Percentiles rank a stretch among this genome's conserved stretches.
phyloP scores from a whole-genome alignment of 2,329 filamentous ascomycete genomes.

The Ambrosiella xylebori region DNA sequence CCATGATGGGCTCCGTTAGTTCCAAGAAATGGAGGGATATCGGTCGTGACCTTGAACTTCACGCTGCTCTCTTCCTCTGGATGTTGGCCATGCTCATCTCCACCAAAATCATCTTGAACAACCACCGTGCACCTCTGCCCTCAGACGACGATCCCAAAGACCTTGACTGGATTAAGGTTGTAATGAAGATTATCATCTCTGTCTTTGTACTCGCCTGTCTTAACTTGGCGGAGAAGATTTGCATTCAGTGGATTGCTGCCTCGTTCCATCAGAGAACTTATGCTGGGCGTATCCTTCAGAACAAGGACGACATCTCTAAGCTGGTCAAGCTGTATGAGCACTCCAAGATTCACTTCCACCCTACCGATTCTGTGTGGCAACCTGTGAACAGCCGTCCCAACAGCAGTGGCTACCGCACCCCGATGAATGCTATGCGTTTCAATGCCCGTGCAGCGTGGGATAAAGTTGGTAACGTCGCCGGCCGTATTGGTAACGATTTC shows the following conservation, averaged over 20 bases:
- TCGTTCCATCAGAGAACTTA: constrained; percentile 88
- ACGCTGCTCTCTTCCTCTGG: constrained; percentile 80
- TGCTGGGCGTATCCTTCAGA: constrained; percentile 73
- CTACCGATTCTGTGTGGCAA: constrained; percentile 33
- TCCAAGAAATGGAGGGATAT: constrained; percentile 88
- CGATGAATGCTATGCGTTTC: constrained; percentile 53
- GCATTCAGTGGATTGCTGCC: constrained; percentile 87
- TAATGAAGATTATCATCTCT: constrained; percentile 74
- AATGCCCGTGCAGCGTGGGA: constrained; percentile 59
- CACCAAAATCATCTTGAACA: constrained; percentile 64
- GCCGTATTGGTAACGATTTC: constrained; percentile 77
- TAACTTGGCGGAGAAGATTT: constrained; percentile 80
- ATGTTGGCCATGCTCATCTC: constrained; percentile 73
- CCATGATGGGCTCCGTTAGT: constrained; percentile 63
- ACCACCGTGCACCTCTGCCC: constrained; percentile 14
- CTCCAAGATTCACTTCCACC: constrained; percentile 54
- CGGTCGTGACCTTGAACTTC: constrained; percentile 68
- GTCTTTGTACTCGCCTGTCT: constrained; percentile 64
- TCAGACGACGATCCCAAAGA: constrained; percentile 29
- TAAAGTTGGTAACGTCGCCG: constrained; percentile 72
- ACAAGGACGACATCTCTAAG: constrained; percentile 68
- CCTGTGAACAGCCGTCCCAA: constrained; percentile 21
- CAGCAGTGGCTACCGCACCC: constrained; percentile 50
- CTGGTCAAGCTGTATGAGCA: constrained; percentile 45
- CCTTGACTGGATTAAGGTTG: constrained; percentile 53